Evolutionary conservation across 2,329 filamentous ascomycete genomes (phyloP).

Genomic region (Beauveria australis): DNA sequence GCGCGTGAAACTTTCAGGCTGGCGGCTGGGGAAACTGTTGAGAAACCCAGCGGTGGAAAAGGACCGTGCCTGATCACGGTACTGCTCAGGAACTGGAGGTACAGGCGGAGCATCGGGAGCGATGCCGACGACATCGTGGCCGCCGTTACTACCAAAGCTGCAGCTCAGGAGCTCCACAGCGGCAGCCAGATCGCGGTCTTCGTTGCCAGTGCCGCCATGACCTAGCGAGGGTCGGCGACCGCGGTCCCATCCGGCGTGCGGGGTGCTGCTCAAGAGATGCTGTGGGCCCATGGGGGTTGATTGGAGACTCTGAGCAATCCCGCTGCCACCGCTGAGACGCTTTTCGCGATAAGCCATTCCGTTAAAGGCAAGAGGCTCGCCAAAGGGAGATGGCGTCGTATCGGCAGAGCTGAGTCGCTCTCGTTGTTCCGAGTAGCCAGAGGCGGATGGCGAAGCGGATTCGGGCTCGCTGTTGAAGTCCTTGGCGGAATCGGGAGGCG

Average conservation of each 20-base stretch:
- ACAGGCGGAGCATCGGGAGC: conserved; percentile 75
- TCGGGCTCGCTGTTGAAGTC: conserved; percentile 72
- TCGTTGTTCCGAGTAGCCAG: conserved; percentile 69
- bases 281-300: conserved; percentile 47
- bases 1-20: conserved; percentile 59
- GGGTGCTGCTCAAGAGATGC: conserved; percentile 34
- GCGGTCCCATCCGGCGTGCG: conserved; percentile 43
- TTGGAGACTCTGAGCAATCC: conserved; percentile 73
- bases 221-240: conserved; percentile 73
- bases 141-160: conserved; percentile 74
- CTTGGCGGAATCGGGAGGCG: conserved; percentile 57
- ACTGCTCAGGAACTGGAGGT: conserved; percentile 75
- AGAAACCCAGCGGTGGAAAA: conserved; percentile 55
- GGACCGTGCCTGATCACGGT: conserved; percentile 52
- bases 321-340: conserved; percentile 49
- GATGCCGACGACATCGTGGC: conserved; percentile 54
- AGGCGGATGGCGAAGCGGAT: conserved; percentile 71
- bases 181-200: conserved; percentile 80
- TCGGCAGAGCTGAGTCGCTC: conserved; percentile 78
- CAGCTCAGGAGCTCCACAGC: conserved; percentile 86
- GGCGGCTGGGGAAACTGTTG: conserved; percentile 52
- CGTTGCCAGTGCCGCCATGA: conserved; percentile 64
- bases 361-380: conserved; percentile 52
- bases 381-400: conserved; percentile 81
- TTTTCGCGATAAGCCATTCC: conserved; percentile 47